Percentiles rank a stretch among this genome's conserved stretches.
These are phyloP conservation scores for Aspergillus neotritici DNA, from an alignment of 2,329 filamentous ascomycete species.

Conservation along the genomic window DNA sequence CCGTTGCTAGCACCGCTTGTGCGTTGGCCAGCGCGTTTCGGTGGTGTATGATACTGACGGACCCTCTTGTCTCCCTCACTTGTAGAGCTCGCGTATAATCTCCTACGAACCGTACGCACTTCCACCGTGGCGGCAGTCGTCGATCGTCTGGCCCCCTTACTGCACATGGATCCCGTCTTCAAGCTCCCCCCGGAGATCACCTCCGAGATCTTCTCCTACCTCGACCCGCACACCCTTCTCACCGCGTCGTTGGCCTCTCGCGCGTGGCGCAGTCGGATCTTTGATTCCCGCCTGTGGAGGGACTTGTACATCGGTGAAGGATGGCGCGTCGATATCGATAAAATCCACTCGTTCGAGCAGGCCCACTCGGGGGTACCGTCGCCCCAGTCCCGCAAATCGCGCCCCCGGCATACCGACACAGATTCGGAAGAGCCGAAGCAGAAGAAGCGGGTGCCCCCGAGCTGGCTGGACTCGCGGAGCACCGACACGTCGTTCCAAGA, in stretches of 20 bases:
- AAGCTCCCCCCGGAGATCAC: slow-evolving; percentile 87
- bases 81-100: slow-evolving; percentile 71
- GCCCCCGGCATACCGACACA: slow-evolving; percentile 43
- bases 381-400: slow-evolving; percentile 42
- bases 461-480: slow-evolving; percentile 38
- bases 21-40: too few species aligned
- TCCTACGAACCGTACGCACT: slow-evolving; percentile 73
- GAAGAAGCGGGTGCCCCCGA: slow-evolving; percentile 48
- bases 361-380: slow-evolving; percentile 36
- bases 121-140: slow-evolving; percentile 75
- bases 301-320: slow-evolving; percentile 77
- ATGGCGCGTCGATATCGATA: slow-evolving; percentile 66
- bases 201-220: slow-evolving; percentile 78
- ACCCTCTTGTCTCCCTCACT: background rate
- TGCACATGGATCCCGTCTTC: slow-evolving; percentile 87
- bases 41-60: slow-evolving; percentile 11
- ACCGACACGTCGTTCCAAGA: slow-evolving; percentile 9
- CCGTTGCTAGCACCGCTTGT: too few species aligned
- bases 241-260: slow-evolving; percentile 72
- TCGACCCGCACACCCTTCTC: slow-evolving; percentile 75
- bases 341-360: slow-evolving; percentile 63
- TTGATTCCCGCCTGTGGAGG: slow-evolving; percentile 84
- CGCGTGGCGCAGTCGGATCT: slow-evolving; percentile 72
- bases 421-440: slow-evolving; percentile 47
- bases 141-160: slow-evolving; percentile 69